Conservation (phyloP, 148 eudicot genomes). For the Vaccinium corymbosum region DNA sequence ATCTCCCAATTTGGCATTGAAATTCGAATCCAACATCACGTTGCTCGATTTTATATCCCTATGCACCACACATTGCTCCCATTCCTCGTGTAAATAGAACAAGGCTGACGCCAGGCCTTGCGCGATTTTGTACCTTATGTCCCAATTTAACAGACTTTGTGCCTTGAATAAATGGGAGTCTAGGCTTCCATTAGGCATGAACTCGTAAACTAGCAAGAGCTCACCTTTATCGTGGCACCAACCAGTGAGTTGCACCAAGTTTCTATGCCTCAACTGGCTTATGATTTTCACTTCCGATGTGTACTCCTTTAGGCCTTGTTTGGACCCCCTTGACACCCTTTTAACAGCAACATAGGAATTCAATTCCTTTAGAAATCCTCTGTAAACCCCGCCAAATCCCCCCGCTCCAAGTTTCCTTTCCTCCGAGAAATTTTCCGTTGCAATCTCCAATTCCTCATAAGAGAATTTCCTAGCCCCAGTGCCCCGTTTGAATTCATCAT, state of each 20-base stretch:
- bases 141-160: no score
- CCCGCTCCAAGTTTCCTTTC: background rate
- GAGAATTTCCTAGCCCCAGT: background rate
- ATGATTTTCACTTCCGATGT: background rate
- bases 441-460: background rate
- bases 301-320: background rate
- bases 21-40: background rate
- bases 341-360: background rate
- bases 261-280: background rate
- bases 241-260: background rate
- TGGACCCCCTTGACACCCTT: background rate
- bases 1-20: background rate
- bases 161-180: no score
- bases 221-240: background rate
- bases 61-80: background rate
- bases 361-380: background rate
- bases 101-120: background rate
- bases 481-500: background rate
- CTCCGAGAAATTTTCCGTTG: background rate
- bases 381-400: background rate
- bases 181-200: no score
- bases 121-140: background rate
- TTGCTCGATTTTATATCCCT: background rate
- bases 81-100: background rate
- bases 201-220: background rate